These are phyloP conservation scores for Auricularia cornea DNA, from an alignment of 768 basidiomycete species.

Conservation along the genomic window DNA sequence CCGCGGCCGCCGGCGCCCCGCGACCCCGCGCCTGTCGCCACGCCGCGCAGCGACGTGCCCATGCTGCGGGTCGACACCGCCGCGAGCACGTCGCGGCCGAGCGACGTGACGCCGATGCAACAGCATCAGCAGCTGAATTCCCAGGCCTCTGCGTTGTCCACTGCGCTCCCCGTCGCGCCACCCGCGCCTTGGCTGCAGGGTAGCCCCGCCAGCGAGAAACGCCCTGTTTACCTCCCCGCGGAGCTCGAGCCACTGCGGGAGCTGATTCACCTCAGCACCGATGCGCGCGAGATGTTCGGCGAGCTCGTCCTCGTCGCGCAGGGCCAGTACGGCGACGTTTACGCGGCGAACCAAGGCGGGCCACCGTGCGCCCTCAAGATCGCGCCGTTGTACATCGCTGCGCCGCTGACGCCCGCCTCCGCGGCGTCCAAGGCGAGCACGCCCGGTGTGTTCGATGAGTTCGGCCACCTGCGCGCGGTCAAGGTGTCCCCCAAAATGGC, in stretches of 20 bases:
- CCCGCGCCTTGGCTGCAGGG: not conserved
- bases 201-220: not conserved
- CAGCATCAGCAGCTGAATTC: not conserved
- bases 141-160: not conserved
- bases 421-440: slow-evolving; percentile 11
- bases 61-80: not conserved
- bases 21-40: not conserved
- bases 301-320: slow-evolving; percentile 74
- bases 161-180: not conserved
- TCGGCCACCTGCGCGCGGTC: slow-evolving; percentile 3
- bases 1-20: not conserved
- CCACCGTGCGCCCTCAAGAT: not conserved
- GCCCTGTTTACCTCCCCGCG: slow-evolving; percentile 3
- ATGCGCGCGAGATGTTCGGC: slow-evolving; percentile 56
- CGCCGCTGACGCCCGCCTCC: slow-evolving; percentile 7
- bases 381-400: slow-evolving; percentile 24
- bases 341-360: slow-evolving; percentile 23
- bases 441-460: not conserved
- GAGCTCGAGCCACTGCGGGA: slow-evolving; percentile 50
- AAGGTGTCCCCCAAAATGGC: slow-evolving; percentile 51
- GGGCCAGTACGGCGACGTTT: slow-evolving; percentile 73
- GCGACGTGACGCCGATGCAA: not conserved
- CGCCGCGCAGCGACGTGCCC: not conserved
- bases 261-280: slow-evolving; percentile 53
- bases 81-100: not conserved